Evolutionary conservation across 169 alveolate species (phyloP).

Genomic region (Cryptosporidium baileyi): DNA sequence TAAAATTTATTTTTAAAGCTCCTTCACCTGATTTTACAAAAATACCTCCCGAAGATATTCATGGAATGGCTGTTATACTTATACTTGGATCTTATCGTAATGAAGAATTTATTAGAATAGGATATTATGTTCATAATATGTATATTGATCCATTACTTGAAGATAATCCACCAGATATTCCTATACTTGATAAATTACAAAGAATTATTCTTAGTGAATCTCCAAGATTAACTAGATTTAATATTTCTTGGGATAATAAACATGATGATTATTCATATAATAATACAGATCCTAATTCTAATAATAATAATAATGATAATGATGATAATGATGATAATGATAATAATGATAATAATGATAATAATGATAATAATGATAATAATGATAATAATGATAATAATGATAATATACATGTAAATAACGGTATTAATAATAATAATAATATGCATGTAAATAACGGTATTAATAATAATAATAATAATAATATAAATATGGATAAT

Average conservation of each 20-base stretch:
- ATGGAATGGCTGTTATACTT: constrained; percentile 96
- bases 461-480: no score
- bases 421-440: no score
- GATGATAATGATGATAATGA: not conserved
- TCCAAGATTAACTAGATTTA: constrained; percentile 97
- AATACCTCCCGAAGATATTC: constrained; percentile 86
- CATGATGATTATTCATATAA: not conserved
- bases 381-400: no score
- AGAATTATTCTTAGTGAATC: constrained; percentile 91
- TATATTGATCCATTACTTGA: constrained; percentile 91
- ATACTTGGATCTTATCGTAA: constrained; percentile 92
- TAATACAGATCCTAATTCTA: not conserved
- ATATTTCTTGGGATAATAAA: constrained; percentile 92
- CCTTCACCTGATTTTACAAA: constrained; percentile 91
- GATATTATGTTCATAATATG: constrained; percentile 94
- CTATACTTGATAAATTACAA: constrained; percentile 88
- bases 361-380: no score
- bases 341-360: no score
- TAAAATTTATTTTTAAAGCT: constrained; percentile 91
- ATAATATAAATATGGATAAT: no score
- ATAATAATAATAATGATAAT: not conserved
- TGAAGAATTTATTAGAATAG: constrained; percentile 96
- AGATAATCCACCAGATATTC: constrained; percentile 93
- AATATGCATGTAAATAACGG: no score
- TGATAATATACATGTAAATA: no score